A percentile compares a stretch with the other conserved stretches of the same genome.
Conservation (phyloP, 495 filamentous ascomycete species). For the Hypoxylon rickii region DNA sequence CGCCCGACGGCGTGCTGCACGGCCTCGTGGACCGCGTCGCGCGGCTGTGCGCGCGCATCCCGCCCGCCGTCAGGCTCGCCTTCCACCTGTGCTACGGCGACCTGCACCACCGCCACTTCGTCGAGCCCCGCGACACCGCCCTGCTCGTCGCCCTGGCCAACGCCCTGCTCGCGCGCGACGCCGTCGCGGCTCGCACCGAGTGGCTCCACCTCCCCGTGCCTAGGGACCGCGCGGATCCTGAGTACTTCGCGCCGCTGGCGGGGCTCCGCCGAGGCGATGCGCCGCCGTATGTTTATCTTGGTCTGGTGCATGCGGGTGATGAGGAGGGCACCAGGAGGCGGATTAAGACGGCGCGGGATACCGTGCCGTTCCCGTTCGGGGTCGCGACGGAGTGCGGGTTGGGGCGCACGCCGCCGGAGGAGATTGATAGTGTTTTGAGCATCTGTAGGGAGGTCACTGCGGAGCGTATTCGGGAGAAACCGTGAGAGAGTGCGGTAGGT, state of each 20-base stretch:
- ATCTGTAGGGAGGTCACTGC: constrained; percentile 30
- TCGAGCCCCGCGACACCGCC: constrained; percentile 44
- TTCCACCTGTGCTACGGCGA: constrained; percentile 57
- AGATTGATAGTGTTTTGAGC: constrained; percentile 42
- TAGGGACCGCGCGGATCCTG: constrained; percentile 32
- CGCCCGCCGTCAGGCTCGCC: constrained; percentile 43
- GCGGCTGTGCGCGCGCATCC: constrained; percentile 36
- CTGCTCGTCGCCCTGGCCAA: constrained; percentile 43
- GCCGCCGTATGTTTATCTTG: constrained; percentile 40
- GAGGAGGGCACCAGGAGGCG: constrained; percentile 44
- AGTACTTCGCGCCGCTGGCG: constrained; percentile 33
- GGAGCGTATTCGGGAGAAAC: neutral
- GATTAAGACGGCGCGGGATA: constrained; percentile 42
- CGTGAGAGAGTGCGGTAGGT: neutral
- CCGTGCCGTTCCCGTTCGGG: constrained; percentile 39
- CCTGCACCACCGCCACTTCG: constrained; percentile 45
- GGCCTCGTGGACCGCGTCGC: constrained; percentile 42
- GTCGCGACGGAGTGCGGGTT: constrained; percentile 51
- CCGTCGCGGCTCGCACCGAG: constrained; percentile 30
- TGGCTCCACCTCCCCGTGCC: constrained; percentile 55
- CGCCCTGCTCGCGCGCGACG: constrained; percentile 21
- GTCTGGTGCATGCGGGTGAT: constrained; percentile 48
- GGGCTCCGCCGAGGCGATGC: constrained; percentile 38
- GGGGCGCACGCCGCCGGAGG: constrained; percentile 45
- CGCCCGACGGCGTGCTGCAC: constrained; percentile 41